A percentile compares a stretch with the other conserved stretches of the same genome.
These are phyloP conservation scores for Eruca vesicaria DNA, from an alignment of 441 rosid species.

Conservation along the genomic window DNA sequence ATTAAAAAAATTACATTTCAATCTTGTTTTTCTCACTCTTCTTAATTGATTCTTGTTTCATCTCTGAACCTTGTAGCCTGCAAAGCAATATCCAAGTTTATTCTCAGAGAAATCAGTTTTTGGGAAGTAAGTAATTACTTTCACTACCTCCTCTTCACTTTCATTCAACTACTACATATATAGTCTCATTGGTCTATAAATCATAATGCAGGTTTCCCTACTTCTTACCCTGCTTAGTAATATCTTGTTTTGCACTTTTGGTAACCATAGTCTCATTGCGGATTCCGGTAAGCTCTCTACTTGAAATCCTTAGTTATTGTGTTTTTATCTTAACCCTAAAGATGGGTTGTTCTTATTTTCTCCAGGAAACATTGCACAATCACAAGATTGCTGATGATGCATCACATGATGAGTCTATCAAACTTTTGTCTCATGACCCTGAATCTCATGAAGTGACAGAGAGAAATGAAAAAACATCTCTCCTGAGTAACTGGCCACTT, in stretches of 20 bases:
- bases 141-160: background rate
- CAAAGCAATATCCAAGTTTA: background rate
- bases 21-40: background rate
- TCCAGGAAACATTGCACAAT: slow-evolving; percentile 84
- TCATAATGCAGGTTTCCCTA: slow-evolving; percentile 73
- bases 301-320: background rate
- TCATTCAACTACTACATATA: background rate
- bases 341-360: background rate
- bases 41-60: slow-evolving; percentile 16
- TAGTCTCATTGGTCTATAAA: slow-evolving; percentile 10
- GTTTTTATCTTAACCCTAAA: slow-evolving; percentile 1
- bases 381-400: slow-evolving; percentile 40
- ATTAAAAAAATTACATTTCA: background rate
- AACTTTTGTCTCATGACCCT: slow-evolving; percentile 35
- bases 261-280: slow-evolving; percentile 52
- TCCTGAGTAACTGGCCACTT: slow-evolving; percentile 77
- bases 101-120: background rate
- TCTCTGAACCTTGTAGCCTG: slow-evolving; percentile 1
- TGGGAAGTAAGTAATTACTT: slow-evolving; percentile 1
- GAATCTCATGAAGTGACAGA: slow-evolving; percentile 26
- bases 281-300: slow-evolving; percentile 60
- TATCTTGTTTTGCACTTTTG: slow-evolving; percentile 62
- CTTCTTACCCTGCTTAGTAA: slow-evolving; percentile 69
- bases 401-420: slow-evolving; percentile 34
- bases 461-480: slow-evolving; percentile 34